These are phyloP conservation scores for Syncephalastrum sp. DNA, from an alignment of 371 early-diverging fungal species.

Conservation along the genomic window DNA sequence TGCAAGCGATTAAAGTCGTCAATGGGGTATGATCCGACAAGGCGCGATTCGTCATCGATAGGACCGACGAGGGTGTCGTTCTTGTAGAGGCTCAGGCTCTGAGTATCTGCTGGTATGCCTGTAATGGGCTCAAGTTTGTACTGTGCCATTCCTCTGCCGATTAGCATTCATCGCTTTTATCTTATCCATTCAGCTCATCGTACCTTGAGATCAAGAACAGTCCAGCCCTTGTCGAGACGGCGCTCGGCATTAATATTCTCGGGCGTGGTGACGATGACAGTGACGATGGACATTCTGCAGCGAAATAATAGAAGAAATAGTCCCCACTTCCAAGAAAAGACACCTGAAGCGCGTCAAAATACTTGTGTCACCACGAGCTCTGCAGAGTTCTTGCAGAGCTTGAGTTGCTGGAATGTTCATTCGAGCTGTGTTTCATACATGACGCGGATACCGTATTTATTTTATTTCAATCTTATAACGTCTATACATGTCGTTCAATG, in stretches of 20 bases:
- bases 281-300: slow-evolving; percentile 63
- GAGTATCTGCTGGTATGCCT: slow-evolving; percentile 76
- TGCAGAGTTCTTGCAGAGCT: too few species aligned
- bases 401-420: too few species aligned
- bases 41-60: slow-evolving; percentile 64
- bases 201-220: slow-evolving; percentile 76
- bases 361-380: too few species aligned
- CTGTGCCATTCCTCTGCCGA: slow-evolving; percentile 27
- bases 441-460: neutral
- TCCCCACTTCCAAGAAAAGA: neutral
- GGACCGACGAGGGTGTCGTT: slow-evolving; percentile 58
- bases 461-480: neutral
- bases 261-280: slow-evolving; percentile 66
- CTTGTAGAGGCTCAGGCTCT: slow-evolving; percentile 64
- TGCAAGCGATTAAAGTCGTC: slow-evolving; percentile 76
- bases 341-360: too few species aligned
- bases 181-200: neutral
- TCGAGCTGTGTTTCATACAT: neutral
- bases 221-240: slow-evolving; percentile 75
- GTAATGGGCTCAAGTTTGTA: slow-evolving; percentile 89
- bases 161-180: slow-evolving; percentile 2
- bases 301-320: neutral
- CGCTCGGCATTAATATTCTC: slow-evolving; percentile 75
- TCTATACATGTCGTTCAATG: slow-evolving; percentile 51
- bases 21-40: slow-evolving; percentile 88